Evolutionary conservation across 345 rosid genomes (phyloP).

Genomic region (Rhizophora mangle): DNA sequence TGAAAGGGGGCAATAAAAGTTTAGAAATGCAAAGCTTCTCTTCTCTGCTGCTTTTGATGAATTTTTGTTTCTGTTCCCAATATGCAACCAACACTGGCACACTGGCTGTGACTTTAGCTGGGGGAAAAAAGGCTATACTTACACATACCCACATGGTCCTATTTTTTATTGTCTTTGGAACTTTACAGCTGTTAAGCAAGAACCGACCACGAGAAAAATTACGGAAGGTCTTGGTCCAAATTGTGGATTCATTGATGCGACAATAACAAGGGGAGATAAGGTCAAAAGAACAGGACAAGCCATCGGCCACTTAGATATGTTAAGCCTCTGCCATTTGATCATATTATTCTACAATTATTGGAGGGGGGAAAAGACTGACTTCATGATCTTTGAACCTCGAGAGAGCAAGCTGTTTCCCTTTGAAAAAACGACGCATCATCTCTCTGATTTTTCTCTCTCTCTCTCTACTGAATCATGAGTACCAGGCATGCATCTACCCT

Average conservation of each 20-base stretch:
- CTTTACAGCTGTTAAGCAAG: slow-evolving; percentile 51
- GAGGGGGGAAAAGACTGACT: slow-evolving; percentile 35
- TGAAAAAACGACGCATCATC: slow-evolving; percentile 21
- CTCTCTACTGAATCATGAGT: slow-evolving; percentile 26
- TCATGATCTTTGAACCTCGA: slow-evolving; percentile 36
- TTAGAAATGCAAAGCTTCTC: slow-evolving; percentile 8
- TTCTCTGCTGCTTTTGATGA: slow-evolving; percentile 12
- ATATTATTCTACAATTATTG: slow-evolving; percentile 62
- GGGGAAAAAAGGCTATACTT: neutral
- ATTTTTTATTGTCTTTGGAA: slow-evolving; percentile 22
- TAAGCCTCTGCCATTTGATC: slow-evolving; percentile 24
- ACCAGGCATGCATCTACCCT: slow-evolving; percentile 29
- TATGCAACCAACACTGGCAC: neutral
- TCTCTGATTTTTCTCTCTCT: neutral
- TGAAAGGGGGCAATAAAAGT: slow-evolving; percentile 9
- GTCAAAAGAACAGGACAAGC: slow-evolving; percentile 36
- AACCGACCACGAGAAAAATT: slow-evolving; percentile 1
- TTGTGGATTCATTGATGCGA: slow-evolving; percentile 13
- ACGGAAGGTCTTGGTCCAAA: slow-evolving; percentile 17
- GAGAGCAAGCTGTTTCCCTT: slow-evolving; percentile 71
- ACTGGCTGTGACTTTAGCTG: too few species aligned
- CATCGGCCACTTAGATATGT: too few species aligned
- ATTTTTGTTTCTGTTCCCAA: slow-evolving; percentile 14
- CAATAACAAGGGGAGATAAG: slow-evolving; percentile 21
- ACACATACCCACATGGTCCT: slow-evolving; percentile 20